Base-by-base conservation (phyloP, 495 filamentous ascomycete species). In the Lentithecium fluviatile region DNA sequence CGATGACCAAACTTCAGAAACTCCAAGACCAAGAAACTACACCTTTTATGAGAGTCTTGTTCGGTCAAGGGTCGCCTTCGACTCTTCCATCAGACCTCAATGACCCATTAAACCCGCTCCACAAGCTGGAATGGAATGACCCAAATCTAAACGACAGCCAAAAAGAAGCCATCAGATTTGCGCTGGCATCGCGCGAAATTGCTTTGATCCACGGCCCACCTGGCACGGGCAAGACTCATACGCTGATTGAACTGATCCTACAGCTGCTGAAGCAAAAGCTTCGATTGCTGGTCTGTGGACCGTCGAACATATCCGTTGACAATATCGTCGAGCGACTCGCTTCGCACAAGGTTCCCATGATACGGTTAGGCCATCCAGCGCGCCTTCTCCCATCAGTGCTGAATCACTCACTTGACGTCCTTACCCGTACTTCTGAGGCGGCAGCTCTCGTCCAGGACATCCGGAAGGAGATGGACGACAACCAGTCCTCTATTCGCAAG, bases 151-250 rank as follows among this genome's bases (percentile, higher is more conserved):
- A 99, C 65, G 86, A 89, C 29, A 90, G 86, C 32, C 94, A 99
- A 71, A 94, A 92, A 73, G 85, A 93, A 61, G 93, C 92, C 10
- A 89, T 99, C 56, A 77, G 82, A 57, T 99, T 97, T 73, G 90
- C 95, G 0, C 76, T 99, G 37, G 87, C 83, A 19, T 87, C 88
- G 4, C 78, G 76, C 58, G 91, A 97, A 72, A 83, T 99, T 25
- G 91, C 91, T 5, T 78, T 99, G 52, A 96, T 99, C 53, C 94
- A 97, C 72, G 94, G 94, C 0, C 94, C 94, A 1, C 94, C 94
- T 0, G 94, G 94, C 6, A 99, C 94, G 0, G 94, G 94, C 23
- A 99, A 99, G 68, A 99, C 94, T 0, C 93, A 97, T 72, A 99
- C 95, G 0, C 76, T 99, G 23, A 94, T 99, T 51, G 94, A 99